A percentile compares a stretch with the other conserved stretches of the same genome.
phyloP scores from a whole-genome alignment of 1,284 basidiomycete species.

The Apiotrichum montevideense region DNA sequence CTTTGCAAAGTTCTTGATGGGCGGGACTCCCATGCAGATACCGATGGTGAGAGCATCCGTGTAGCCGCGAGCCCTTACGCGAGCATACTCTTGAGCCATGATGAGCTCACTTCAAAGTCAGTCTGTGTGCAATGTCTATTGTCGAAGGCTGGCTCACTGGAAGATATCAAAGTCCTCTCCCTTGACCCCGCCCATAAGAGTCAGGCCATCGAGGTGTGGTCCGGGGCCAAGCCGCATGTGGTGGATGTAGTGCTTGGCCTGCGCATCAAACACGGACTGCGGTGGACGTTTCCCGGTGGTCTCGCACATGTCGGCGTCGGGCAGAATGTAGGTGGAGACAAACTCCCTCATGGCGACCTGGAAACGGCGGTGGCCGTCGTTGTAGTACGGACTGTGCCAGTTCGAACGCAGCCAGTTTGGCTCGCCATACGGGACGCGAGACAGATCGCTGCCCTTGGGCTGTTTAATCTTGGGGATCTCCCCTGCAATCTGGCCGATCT shows the following conservation, averaged over 20 bases:
- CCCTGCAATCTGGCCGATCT: slow-evolving; percentile 63
- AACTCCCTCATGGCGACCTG: slow-evolving; percentile 51
- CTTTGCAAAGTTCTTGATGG: slow-evolving; percentile 56
- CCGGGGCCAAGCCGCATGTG: slow-evolving; percentile 82
- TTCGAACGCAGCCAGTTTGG: slow-evolving; percentile 77
- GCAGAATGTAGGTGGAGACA: slow-evolving; percentile 52
- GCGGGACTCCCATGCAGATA: slow-evolving; percentile 66
- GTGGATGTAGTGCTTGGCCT: slow-evolving; percentile 63
- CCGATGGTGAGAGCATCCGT: slow-evolving; percentile 70
- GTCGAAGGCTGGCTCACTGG: slow-evolving; percentile 23
- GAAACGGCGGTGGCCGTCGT: slow-evolving; percentile 51
- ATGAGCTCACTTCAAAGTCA: slow-evolving; percentile 54
- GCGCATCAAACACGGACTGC: slow-evolving; percentile 40
- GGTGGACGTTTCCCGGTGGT: slow-evolving; percentile 65
- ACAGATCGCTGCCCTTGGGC: slow-evolving; percentile 55
- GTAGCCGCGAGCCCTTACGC: slow-evolving; percentile 74
- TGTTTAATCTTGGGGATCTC: slow-evolving; percentile 57
- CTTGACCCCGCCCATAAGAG: slow-evolving; percentile 74
- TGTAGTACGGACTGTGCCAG: slow-evolving; percentile 69
- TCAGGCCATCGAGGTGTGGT: slow-evolving; percentile 71
- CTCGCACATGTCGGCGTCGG: slow-evolving; percentile 59
- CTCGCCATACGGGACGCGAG: slow-evolving; percentile 67
- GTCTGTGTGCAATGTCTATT: neutral
- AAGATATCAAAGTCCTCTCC: slow-evolving; percentile 83
- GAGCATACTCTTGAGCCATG: slow-evolving; percentile 75